Conservation (phyloP, 768 basidiomycete species). For the Zangia roseola region DNA sequence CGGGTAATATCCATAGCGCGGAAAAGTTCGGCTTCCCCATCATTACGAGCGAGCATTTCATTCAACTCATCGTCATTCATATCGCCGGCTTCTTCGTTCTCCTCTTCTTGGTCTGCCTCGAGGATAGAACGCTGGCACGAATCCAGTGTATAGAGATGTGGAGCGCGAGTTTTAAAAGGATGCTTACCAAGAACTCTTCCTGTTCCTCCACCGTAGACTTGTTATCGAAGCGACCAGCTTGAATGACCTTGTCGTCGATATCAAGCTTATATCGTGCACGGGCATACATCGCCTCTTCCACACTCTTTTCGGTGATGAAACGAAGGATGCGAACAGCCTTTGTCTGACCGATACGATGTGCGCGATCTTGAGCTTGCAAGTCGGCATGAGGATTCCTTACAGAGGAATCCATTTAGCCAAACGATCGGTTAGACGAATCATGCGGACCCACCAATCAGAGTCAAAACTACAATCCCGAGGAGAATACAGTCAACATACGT, state of each 20-base stretch:
- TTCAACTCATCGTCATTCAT: constrained; percentile 97
- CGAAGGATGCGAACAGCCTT: constrained; percentile 95
- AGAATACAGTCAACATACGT: constrained; percentile 8
- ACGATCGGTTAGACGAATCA: not conserved
- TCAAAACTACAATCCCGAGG: constrained; percentile 54
- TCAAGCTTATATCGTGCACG: constrained; percentile 95
- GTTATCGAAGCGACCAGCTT: constrained; percentile 98
- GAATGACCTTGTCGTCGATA: constrained; percentile 99
- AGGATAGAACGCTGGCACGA: constrained; percentile 75
- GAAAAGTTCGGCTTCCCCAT: constrained; percentile 76
- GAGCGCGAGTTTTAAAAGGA: not conserved
- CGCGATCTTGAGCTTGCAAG: constrained; percentile 98
- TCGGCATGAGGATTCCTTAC: constrained; percentile 96
- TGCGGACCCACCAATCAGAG: constrained; percentile 57
- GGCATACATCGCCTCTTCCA: constrained; percentile 97
- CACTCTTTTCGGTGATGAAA: constrained; percentile 96
- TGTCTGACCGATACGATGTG: constrained; percentile 99
- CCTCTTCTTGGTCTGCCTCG: constrained; percentile 87
- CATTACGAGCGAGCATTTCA: constrained; percentile 82
- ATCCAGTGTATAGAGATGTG: constrained; percentile 1
- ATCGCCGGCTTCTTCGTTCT: constrained; percentile 86
- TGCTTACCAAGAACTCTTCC: constrained; percentile 84
- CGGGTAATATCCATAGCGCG: constrained; percentile 80
- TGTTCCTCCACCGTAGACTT: constrained; percentile 98
- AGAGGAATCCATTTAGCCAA: constrained; percentile 1